Base-by-base conservation (phyloP, 805 yeast species). In the Metschnikowia cubensis region DNA sequence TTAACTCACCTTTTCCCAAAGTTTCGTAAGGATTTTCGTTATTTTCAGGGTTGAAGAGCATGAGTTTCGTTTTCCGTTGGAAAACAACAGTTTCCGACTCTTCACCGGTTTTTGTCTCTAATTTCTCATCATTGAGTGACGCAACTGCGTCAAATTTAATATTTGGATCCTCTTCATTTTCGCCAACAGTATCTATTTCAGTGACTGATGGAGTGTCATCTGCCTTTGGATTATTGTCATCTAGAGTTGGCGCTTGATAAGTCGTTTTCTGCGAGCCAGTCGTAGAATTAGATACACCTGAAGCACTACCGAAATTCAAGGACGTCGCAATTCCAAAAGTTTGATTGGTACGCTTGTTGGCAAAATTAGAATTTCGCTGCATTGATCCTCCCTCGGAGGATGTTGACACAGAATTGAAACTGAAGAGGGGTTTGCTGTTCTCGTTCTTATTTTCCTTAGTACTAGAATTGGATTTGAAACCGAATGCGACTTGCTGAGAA, bases 1-100 rank as follows among this genome's bases (percentile, higher is more conserved):
- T 87, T 58, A 90, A 73, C 45, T 85, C 91, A 3, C 98, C 98
- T 2, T 90, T 73, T 11, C 98, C 98, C 55, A 78, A 77, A 5
- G 81, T 69, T 35, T 73, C 76, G 62, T 87, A 88, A 10, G 80
- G 81, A 13, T 61, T 60, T 11, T 61, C 64, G 42, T 79, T 79
- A 41, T 80, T 75, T 20, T 73, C 75, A 2, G 80, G 65, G 43
- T 80, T 78, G 44, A 79, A 80, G 50, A 82, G 73, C 79, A 82
- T 82, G 42, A 89, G 71, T 61, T 89, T 89, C 3, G 92, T 79
- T 60, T 87, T 79, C 59, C 87, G 84, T 40, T 84, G 79, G 58
- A 78, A 87, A 22, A 80, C 60, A 0, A 76, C 63, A 1, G 75
- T 81, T 69, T 92, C 97, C 48, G 81, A 77, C 68, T 90, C 97